Evolutionary conservation across 2,329 filamentous ascomycete genomes (phyloP).

Genomic region (Xylaria polymorpha): DNA sequence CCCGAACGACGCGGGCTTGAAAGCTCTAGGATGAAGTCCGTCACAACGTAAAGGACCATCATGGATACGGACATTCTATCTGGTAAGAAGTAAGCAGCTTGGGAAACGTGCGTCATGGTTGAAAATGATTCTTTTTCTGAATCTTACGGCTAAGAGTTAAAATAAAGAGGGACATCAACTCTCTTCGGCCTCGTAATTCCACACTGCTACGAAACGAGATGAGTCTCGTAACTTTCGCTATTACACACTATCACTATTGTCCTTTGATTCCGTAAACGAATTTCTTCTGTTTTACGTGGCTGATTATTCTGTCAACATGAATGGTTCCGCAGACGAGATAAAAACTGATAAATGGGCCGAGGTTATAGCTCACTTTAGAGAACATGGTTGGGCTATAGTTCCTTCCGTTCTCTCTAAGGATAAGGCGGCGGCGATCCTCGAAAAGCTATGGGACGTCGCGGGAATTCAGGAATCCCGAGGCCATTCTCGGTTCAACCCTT

Average conservation of each 20-base stretch:
- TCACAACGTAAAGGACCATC: neutral
- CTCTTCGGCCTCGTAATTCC: neutral
- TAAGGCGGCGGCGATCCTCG: neutral
- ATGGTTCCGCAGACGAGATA: neutral
- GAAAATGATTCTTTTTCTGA: neutral
- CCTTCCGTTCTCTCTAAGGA: slow-evolving; percentile 22
- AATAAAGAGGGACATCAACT: neutral
- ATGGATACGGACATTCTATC: neutral
- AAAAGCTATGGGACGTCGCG: slow-evolving; percentile 13
- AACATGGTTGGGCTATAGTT: slow-evolving; percentile 23
- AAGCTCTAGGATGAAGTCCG: neutral
- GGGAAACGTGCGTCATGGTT: neutral
- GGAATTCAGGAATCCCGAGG: slow-evolving; percentile 17
- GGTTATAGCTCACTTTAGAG: slow-evolving; percentile 14
- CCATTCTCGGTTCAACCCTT: slow-evolving; percentile 17
- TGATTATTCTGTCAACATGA: slow-evolving; percentile 7
- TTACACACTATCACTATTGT: neutral
- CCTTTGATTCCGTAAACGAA: neutral
- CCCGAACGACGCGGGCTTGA: no score
- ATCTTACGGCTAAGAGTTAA: neutral
- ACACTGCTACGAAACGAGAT: neutral
- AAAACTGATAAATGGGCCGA: neutral
- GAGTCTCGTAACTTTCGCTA: neutral
- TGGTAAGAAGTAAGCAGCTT: neutral
- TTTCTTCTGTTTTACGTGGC: neutral